These are phyloP conservation scores for Pseudoscleropodium purum DNA, from an alignment of 225 moss, liverwort and hornwort species.

Conservation along the genomic window DNA sequence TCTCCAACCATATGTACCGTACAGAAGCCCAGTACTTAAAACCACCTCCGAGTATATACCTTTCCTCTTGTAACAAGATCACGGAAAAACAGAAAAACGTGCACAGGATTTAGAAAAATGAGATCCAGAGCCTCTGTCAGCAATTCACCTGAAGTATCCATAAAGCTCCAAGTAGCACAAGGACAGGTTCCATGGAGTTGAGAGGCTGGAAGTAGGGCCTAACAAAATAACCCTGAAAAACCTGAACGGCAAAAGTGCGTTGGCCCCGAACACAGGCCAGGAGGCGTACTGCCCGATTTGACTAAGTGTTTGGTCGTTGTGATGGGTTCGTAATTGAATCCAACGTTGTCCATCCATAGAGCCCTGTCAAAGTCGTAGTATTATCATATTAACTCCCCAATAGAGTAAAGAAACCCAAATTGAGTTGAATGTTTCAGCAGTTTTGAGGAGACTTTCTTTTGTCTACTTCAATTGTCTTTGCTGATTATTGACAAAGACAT, in stretches of 20 bases:
- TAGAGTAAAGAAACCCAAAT: neutral
- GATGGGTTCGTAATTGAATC: constrained; percentile 66
- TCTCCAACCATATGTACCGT: neutral
- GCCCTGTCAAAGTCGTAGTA: constrained; percentile 33
- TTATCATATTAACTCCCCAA: neutral
- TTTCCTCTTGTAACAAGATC: neutral
- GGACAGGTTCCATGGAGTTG: constrained; percentile 80
- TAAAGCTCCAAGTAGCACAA: constrained; percentile 87
- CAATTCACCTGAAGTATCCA: constrained; percentile 72
- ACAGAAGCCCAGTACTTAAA: neutral
- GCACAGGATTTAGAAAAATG: neutral
- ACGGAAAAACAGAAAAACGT: neutral
- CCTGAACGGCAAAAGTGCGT: constrained; percentile 61
- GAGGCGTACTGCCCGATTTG: constrained; percentile 83
- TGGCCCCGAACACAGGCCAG: constrained; percentile 76
- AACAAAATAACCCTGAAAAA: constrained; percentile 65
- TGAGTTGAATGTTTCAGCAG: neutral
- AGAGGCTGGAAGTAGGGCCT: constrained; percentile 53
- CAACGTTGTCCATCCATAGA: constrained; percentile 79
- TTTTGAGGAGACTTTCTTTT: neutral
- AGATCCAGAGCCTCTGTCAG: neutral
- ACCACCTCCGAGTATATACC: neutral
- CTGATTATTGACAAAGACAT: neutral
- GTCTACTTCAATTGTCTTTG: neutral
- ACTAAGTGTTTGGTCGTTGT: constrained; percentile 62